Conservation (phyloP, 2,329 filamentous ascomycete species). For the Paecilomyces dactylethromorphus region DNA sequence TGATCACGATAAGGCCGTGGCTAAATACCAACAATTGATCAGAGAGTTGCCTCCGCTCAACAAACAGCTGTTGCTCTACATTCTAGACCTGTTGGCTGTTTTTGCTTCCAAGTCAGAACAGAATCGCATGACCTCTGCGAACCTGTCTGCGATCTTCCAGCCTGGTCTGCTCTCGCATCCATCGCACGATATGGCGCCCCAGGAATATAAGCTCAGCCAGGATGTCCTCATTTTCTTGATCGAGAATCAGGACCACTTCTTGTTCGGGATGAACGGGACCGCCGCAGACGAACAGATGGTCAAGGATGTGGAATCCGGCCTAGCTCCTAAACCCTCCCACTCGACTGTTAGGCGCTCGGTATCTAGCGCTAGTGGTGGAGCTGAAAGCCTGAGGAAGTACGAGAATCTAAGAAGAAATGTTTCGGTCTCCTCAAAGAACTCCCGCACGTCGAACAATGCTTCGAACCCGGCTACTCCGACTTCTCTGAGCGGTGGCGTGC, state of each 20-base stretch:
- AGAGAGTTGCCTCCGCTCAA: slow-evolving; percentile 90
- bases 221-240: slow-evolving; percentile 97
- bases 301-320: slow-evolving; percentile 63
- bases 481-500: slow-evolving; percentile 53
- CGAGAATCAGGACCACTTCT: slow-evolving; percentile 95
- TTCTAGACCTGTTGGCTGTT: slow-evolving; percentile 89
- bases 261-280: slow-evolving; percentile 98
- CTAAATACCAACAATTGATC: slow-evolving; percentile 80
- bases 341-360: slow-evolving; percentile 63
- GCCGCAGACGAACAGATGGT: slow-evolving; percentile 79
- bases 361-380: slow-evolving; percentile 82
- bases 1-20: slow-evolving; percentile 68
- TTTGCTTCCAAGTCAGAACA: slow-evolving; percentile 95
- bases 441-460: slow-evolving; percentile 64
- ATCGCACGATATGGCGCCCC: slow-evolving; percentile 86
- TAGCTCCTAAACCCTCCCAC: slow-evolving; percentile 43
- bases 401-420: slow-evolving; percentile 76
- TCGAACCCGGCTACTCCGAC: slow-evolving; percentile 60
- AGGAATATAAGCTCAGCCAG: slow-evolving; percentile 91
- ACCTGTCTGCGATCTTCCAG: slow-evolving; percentile 94
- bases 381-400: slow-evolving; percentile 76
- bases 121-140: slow-evolving; percentile 94
- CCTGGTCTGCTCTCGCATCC: slow-evolving; percentile 94
- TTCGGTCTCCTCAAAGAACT: slow-evolving; percentile 85
- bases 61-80: slow-evolving; percentile 87